Evolutionary conservation across 306 rosid species (phyloP).

Genomic region (Cucumis hystrix): DNA sequence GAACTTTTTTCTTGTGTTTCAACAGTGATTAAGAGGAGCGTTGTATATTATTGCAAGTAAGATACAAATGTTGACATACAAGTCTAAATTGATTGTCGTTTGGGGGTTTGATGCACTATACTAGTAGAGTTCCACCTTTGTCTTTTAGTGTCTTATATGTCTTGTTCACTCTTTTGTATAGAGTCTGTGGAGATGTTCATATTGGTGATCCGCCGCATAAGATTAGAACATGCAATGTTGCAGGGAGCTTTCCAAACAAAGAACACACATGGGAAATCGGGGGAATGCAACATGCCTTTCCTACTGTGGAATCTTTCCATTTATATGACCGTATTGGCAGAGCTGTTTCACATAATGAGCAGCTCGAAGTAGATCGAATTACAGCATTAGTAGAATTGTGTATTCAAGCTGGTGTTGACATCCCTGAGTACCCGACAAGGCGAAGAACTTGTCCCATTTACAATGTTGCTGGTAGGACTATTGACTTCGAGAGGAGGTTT

Average conservation of each 20-base stretch:
- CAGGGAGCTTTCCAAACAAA: conserved; percentile 45
- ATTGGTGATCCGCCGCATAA: conserved; percentile 58
- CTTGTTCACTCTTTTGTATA: conserved; percentile 14
- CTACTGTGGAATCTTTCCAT: conserved; percentile 51
- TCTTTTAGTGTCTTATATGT: neutral
- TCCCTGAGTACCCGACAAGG: conserved; percentile 50
- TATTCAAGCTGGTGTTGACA: conserved; percentile 57
- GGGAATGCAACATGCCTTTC: conserved; percentile 37
- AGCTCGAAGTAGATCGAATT: conserved; percentile 47
- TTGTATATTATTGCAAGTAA: conserved; percentile 46
- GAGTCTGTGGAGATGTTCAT: conserved; percentile 55
- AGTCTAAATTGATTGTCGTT: neutral
- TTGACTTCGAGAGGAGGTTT: conserved; percentile 57
- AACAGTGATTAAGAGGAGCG: conserved; percentile 21
- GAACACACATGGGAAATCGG: conserved; percentile 58
- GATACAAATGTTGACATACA: neutral
- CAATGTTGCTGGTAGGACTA: conserved; percentile 42
- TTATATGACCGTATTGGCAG: conserved; percentile 55
- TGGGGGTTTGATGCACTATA: neutral
- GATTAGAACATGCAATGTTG: conserved; percentile 53
- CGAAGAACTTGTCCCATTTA: conserved; percentile 52
- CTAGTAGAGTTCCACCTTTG: neutral
- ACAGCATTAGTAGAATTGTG: conserved; percentile 62
- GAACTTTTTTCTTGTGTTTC: conserved; percentile 37
- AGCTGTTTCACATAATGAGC: conserved; percentile 59